Percentiles rank a stretch among this genome's conserved stretches.
Evolutionary conservation across 495 filamentous ascomycete species (phyloP).

Genomic region (Astrothelium subdiscretum): DNA sequence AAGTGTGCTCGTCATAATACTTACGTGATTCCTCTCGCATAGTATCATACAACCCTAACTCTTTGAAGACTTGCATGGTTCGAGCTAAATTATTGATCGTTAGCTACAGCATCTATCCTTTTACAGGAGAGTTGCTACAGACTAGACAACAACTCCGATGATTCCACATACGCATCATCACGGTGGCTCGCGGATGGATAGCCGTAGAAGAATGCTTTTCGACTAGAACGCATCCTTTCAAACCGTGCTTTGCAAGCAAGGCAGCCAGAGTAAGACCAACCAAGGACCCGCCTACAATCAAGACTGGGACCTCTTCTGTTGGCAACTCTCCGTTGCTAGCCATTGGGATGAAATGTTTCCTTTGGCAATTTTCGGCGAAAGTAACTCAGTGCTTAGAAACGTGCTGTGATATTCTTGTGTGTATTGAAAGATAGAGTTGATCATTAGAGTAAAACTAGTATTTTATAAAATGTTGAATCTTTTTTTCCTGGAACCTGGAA

Average conservation of each 20-base stretch:
- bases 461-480: too few species aligned
- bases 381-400: too few species aligned
- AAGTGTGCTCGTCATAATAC: slow-evolving; percentile 7
- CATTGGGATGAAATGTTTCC: background rate
- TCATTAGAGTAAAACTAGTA: too few species aligned
- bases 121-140: too few species aligned
- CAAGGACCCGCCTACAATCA: slow-evolving; percentile 6
- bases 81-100: background rate
- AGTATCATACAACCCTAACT: slow-evolving; percentile 6
- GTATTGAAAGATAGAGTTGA: too few species aligned
- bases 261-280: slow-evolving; percentile 6
- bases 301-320: background rate
- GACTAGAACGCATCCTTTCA: slow-evolving; percentile 1
- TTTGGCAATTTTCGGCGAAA: too few species aligned
- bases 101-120: too few species aligned
- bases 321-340: background rate
- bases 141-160: too few species aligned
- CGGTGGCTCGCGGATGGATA: slow-evolving; percentile 6
- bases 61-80: slow-evolving; percentile 9
- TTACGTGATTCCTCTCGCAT: slow-evolving; percentile 5
- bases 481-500: too few species aligned
- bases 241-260: slow-evolving; percentile 4
- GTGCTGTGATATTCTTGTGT: too few species aligned
- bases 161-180: background rate
- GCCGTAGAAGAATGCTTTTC: slow-evolving; percentile 7